Conservation (phyloP, 345 rosid genomes). For the Eucalyptus marginata region DNA sequence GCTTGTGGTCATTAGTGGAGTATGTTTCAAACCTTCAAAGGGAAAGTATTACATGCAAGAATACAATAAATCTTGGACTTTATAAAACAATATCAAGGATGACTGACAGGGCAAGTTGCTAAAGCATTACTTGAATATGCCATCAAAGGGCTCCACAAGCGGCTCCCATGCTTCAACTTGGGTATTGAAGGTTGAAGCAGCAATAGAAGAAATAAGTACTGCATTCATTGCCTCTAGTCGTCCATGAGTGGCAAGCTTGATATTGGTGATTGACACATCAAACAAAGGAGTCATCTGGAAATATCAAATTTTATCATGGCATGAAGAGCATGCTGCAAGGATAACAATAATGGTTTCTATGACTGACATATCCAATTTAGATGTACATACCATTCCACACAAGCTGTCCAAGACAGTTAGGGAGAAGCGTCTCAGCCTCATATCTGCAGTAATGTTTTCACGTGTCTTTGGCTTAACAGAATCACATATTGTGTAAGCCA, state of each 20-base stretch:
- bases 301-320: background rate
- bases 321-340: background rate
- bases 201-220: conserved; percentile 77
- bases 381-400: conserved; percentile 73
- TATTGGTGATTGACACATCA: conserved; percentile 80
- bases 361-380: background rate
- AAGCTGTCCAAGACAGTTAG: conserved; percentile 78
- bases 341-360: background rate
- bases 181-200: conserved; percentile 88
- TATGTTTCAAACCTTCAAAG: conserved; percentile 84
- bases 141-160: conserved; percentile 96
- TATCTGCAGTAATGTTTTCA: conserved; percentile 79
- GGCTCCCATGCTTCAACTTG: conserved; percentile 99
- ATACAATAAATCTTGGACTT: background rate
- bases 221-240: conserved; percentile 92
- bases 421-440: conserved; percentile 79
- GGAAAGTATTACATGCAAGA: background rate
- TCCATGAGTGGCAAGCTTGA: conserved; percentile 96
- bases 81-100: background rate
- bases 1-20: conserved; percentile 41
- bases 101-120: background rate
- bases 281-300: conserved; percentile 88
- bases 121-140: conserved; percentile 82
- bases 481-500: conserved; percentile 83
- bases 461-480: conserved; percentile 75